phyloP scores from a whole-genome alignment of 805 yeast genomes.

The Wickerhamiella kurtzmanii region DNA sequence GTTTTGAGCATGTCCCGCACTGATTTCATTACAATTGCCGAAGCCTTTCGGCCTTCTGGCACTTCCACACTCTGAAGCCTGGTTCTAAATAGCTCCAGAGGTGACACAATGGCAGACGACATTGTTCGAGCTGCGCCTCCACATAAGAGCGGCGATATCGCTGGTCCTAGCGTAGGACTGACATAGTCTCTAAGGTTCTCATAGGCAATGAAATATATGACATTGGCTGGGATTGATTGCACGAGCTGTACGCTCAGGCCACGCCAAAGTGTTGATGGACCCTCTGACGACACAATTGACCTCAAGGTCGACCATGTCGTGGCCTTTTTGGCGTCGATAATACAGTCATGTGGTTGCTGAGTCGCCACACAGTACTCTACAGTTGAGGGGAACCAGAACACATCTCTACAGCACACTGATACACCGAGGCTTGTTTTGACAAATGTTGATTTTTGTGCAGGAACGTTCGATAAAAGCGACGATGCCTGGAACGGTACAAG shows the following conservation, averaged over 20 bases:
- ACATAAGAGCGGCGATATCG: constrained; percentile 62
- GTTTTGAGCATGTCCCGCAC: constrained; percentile 36
- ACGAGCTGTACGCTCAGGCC: constrained; percentile 66
- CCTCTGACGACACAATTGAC: constrained; percentile 59
- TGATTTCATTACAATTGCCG: constrained; percentile 33
- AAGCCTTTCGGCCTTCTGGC: constrained; percentile 31
- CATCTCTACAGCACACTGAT: constrained; percentile 29
- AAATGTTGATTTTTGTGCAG: no score
- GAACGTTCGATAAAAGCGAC: neutral
- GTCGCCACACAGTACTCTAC: constrained; percentile 28
- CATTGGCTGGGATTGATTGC: constrained; percentile 88
- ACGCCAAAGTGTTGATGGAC: constrained; percentile 67
- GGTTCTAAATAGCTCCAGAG: constrained; percentile 76
- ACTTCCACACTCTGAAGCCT: constrained; percentile 64
- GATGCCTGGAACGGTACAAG: neutral
- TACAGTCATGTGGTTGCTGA: constrained; percentile 17
- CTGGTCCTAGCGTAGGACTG: constrained; percentile 31
- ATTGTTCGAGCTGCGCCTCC: constrained; percentile 73
- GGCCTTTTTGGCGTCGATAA: constrained; percentile 28
- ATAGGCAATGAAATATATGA: constrained; percentile 88
- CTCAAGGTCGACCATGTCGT: constrained; percentile 31
- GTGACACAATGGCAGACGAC: constrained; percentile 77
- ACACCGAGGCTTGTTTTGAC: constrained; percentile 22
- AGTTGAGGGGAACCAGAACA: constrained; percentile 28
- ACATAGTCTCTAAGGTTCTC: constrained; percentile 73